These are phyloP conservation scores for Dalbergia cultrata DNA, from an alignment of 306 rosid genomes.

Conservation along the genomic window DNA sequence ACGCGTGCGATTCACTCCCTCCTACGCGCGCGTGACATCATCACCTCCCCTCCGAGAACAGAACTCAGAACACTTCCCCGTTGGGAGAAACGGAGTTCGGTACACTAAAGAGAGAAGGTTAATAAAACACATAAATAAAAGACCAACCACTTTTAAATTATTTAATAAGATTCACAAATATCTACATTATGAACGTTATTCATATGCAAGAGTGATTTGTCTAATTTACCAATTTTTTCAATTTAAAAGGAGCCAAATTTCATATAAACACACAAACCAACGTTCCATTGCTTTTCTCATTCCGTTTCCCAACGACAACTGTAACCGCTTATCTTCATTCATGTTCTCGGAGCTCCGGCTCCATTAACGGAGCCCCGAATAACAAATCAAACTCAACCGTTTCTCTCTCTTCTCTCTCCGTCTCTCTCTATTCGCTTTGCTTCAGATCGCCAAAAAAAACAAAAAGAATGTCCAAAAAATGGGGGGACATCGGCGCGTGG, in stretches of 20 bases:
- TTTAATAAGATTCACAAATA: no score
- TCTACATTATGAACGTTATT: no score
- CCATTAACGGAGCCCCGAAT: slow-evolving; percentile 76
- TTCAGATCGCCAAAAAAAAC: slow-evolving; percentile 57
- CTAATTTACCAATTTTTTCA: no score
- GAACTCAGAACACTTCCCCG: background rate
- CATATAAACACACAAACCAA: background rate
- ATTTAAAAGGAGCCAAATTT: no score
- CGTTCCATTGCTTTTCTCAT: background rate
- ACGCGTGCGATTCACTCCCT: no score
- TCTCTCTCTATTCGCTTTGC: background rate
- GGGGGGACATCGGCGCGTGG: slow-evolving; percentile 94
- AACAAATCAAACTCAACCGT: background rate
- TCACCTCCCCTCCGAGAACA: background rate
- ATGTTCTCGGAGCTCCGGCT: slow-evolving; percentile 85
- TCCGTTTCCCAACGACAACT: background rate
- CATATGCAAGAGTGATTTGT: no score
- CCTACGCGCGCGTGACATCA: no score
- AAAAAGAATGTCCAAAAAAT: slow-evolving; percentile 77
- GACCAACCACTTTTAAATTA: no score
- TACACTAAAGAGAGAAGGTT: no score
- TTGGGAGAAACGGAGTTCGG: background rate
- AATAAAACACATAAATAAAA: no score
- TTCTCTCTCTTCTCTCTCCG: background rate
- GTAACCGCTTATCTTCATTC: slow-evolving; percentile 33